Conservation (phyloP, 805 yeast species). For the Cyberlindnera mycetangii region DNA sequence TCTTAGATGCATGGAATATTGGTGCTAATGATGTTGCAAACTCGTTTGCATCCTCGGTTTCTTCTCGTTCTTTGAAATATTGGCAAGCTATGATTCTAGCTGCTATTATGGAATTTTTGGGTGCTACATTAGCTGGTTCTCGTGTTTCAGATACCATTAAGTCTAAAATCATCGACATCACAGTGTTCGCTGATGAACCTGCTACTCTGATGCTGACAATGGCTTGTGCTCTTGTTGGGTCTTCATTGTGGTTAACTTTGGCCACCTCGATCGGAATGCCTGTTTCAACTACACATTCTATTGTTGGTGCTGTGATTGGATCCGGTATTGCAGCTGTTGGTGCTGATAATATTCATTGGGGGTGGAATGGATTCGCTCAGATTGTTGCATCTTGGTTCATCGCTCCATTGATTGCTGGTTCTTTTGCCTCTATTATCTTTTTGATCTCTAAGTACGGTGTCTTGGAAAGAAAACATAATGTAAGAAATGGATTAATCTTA, state of each 20-base stretch:
- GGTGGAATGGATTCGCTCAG: slow-evolving; percentile 70
- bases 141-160: slow-evolving; percentile 73
- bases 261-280: slow-evolving; percentile 72
- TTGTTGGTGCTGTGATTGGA: slow-evolving; percentile 74
- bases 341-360: slow-evolving; percentile 60
- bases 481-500: slow-evolving; percentile 53
- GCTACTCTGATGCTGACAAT: slow-evolving; percentile 72
- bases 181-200: slow-evolving; percentile 49
- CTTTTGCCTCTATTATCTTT: slow-evolving; percentile 56
- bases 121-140: slow-evolving; percentile 71
- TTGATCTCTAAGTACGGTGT: slow-evolving; percentile 57
- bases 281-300: slow-evolving; percentile 79
- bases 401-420: slow-evolving; percentile 71
- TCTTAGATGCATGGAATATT: slow-evolving; percentile 74
- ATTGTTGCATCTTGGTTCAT: slow-evolving; percentile 79
- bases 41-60: slow-evolving; percentile 74
- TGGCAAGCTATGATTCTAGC: slow-evolving; percentile 78
- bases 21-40: slow-evolving; percentile 84
- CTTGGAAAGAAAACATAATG: slow-evolving; percentile 53
- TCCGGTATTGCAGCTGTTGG: slow-evolving; percentile 74
- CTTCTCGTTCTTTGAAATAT: slow-evolving; percentile 64
- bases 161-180: slow-evolving; percentile 55
- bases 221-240: slow-evolving; percentile 74
- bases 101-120: slow-evolving; percentile 67
- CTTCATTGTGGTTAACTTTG: slow-evolving; percentile 64